Percentiles rank a stretch among this genome's conserved stretches.
These are phyloP conservation scores for Lactarius hatsudake DNA, from an alignment of 768 basidiomycete genomes.

Conservation along the genomic window DNA sequence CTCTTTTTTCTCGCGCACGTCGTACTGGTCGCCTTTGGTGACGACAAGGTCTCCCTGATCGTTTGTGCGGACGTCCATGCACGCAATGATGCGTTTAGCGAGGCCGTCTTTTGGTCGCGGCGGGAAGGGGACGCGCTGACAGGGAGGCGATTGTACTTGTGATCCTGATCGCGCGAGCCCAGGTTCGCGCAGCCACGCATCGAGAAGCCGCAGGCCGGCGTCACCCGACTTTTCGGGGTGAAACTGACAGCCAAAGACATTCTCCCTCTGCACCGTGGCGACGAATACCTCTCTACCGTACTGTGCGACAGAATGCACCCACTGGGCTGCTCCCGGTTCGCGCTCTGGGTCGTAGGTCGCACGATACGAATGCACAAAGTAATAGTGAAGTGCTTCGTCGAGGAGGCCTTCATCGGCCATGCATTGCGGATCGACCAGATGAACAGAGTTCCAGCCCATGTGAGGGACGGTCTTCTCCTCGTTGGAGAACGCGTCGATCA, in stretches of 20 bases:
- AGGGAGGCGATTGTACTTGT: slow-evolving; percentile 38
- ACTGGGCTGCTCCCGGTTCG: slow-evolving; percentile 58
- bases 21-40: slow-evolving; percentile 99
- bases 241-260: slow-evolving; percentile 92
- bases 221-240: slow-evolving; percentile 97
- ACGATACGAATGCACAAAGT: slow-evolving; percentile 96
- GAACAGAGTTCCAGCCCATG: slow-evolving; percentile 93
- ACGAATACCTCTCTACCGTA: slow-evolving; percentile 94
- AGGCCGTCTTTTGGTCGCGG: slow-evolving; percentile 59
- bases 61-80: slow-evolving; percentile 96
- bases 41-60: slow-evolving; percentile 96
- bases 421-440: slow-evolving; percentile 48
- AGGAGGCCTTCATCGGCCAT: slow-evolving; percentile 47
- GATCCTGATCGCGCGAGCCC: slow-evolving; percentile 33
- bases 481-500: slow-evolving; percentile 71
- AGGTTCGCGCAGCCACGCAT: slow-evolving; percentile 71
- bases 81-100: slow-evolving; percentile 94
- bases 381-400: slow-evolving; percentile 68
- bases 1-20: slow-evolving; percentile 92
- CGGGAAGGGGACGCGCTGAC: slow-evolving; percentile 36
- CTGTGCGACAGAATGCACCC: slow-evolving; percentile 84
- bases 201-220: slow-evolving; percentile 78
- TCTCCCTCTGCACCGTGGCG: slow-evolving; percentile 75
- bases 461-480: slow-evolving; percentile 88
- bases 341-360: slow-evolving; percentile 65